Evolutionary conservation across 306 rosid genomes (phyloP), one percentile per base, ranked within the genome.

Genomic region (Rubus idaeus): DNA sequence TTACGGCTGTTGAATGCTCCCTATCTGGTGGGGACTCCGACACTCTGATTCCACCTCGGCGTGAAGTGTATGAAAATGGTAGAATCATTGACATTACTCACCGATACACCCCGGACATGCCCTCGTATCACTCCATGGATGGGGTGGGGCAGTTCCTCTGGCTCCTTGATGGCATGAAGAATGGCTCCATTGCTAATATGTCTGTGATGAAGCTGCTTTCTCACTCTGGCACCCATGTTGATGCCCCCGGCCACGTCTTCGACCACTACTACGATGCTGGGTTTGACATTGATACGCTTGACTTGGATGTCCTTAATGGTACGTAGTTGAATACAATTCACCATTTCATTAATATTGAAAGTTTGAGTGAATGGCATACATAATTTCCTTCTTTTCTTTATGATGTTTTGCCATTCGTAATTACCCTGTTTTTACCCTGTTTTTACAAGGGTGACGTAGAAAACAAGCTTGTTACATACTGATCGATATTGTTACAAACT

Each of bases 171-270:
- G 87, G 93, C 90, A 85, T 94, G 86, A 94, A 94, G 84, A 94
- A 94, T 57, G 98, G 97, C 8, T 91, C 97, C 2, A 46, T 52
- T 64, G 84, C 94, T 26, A 94, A 91, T 77, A 30, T 5, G 80
- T 94, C 96, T 0, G 82, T 55, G 52, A 18, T 94, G 60, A 89
- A 86, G 89, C 84, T 91, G 0, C 89, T 90, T 13, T 62, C 70
- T 83, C 98, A 94, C 84, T 87, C 90, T 3, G 98, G 98, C 23
- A 94, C 97, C 5, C 98, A 94, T 49, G 97, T 94, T 40, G 98
- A 94, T 66, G 84, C 97, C 50, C 96, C 97, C 0, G 80, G 97
- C 5, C 98, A 94, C 79, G 87, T 91, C 62, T 86, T 80, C 78
- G 98, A 94, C 57, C 86, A 86, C 78, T 94, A 94, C 85, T 87